Evolutionary conservation across 495 filamentous ascomycete genomes (phyloP), one percentile per base, ranked within the genome.

Genomic region (Podospora conica): DNA sequence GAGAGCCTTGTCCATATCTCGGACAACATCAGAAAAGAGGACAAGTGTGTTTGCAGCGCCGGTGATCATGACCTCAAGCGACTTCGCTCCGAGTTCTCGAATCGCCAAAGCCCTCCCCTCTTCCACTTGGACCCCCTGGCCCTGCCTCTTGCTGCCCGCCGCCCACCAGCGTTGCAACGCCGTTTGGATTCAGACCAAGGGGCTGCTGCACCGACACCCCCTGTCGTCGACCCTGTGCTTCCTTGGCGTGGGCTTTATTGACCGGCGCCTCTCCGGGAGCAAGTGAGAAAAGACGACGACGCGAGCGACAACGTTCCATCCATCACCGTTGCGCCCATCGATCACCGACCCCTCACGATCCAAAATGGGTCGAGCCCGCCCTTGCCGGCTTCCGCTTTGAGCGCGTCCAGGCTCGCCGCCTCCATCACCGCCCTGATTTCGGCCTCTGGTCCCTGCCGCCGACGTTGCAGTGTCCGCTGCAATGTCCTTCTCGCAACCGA

Each of bases 111-210:
- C 58, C 25, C 12, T 60, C 28, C 8, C n/a, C 23, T 10, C 60
- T n/a, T 24, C 55, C 22, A 55, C 21, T 54, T 63, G 61, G 12
- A 23, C 53, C 22, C 21, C 40, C 29, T n/a, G 18, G 6, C 20
- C 20, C 28, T 48, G 33, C 12, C 33, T 40, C 33, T 11, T 31
- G 10, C 29, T 64, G 24, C 12, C 53, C 20, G 18, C 53, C 20
- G 18, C 28, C n/a, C 40, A 10, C 54, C 54, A 64, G 21, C 63
- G 63, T 64, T 64, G 63, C 63, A 64, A 64, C 29, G 55, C 54
- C 54, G 54, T 64, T 48, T 24, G 27, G 23, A 58, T 58, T 64
- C n/a, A 58, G 60, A 31, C 15, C 23, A 31, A 21, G 20, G 28
- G 53, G 24, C 53, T 25, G 61, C 29, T n/a, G 61, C 21, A 21